Base-by-base conservation (phyloP, 768 basidiomycete genomes). In the Lactarius indigo region DNA sequence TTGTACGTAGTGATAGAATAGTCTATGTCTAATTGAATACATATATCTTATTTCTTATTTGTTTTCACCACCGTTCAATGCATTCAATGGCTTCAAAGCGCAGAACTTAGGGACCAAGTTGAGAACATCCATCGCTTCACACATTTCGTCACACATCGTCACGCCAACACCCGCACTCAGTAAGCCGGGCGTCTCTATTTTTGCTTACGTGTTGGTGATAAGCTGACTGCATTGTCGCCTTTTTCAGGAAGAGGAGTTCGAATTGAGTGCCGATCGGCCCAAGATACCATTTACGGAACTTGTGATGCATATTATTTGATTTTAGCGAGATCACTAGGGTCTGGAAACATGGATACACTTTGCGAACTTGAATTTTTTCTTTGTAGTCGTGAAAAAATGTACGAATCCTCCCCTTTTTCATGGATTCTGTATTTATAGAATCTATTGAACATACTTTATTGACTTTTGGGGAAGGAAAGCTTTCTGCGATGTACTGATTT, bases 401-500 rank as follows among this genome's bases (percentile, higher is more conserved):
- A 50, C 47, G 23, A n/a, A 26, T 26, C 23, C 47, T 10, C 20
- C 44, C 23, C 23, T 50, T 50, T 10, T 26, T 50, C n/a, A 47
- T 23, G n/a, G n/a, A 47, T 23, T 3, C 4, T 47, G 23, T 50
- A 13, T 50, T 3, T 23, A 50, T 26, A 50, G 12, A 50, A 50
- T 23, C 47, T 50, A 50, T 23, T 50, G 13, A 50, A 50, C 47
- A 23, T 50, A 26, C 20, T 12, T 20, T 44, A 47, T 52, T 60
- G n/a, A n/a, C 66, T 73, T 37, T 47, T 2, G 5, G n/a, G 47
- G 47, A 26, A 26, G 23, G 13, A n/a, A 26, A 26, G n/a, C 10
- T 50, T 12, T 23, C 23, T 12, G 10, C 47, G 9, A 50, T 50
- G 23, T 50, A 50, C 23, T n/a, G 12, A 50, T 50, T 44, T 50